A percentile compares a stretch with the other conserved stretches of the same genome.
These are phyloP conservation scores for Fraxinus floribunda DNA, from an alignment of 305 asterid species.

Conservation along the genomic window DNA sequence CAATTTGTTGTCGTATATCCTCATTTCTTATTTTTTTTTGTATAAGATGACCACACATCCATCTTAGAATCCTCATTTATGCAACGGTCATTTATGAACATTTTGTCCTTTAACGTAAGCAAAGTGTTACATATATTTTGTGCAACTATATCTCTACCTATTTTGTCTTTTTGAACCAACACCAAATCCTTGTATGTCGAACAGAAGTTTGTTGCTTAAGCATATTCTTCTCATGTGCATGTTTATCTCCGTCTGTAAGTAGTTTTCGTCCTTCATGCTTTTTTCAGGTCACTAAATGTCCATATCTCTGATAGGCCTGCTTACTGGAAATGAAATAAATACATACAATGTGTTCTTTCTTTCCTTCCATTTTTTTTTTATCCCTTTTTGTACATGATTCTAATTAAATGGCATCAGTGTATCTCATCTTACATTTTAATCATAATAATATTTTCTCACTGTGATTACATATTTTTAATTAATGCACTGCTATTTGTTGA, in stretches of 20 bases:
- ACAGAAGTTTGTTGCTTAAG: not conserved
- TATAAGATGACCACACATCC: not conserved
- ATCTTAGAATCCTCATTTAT: not conserved
- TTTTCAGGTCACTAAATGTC: not conserved
- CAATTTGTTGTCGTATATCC: not conserved
- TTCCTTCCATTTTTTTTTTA: not conserved
- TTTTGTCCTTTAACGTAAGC: not conserved
- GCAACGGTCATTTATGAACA: not conserved
- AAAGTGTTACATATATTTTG: not conserved
- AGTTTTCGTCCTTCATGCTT: not conserved
- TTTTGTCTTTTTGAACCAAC: not conserved
- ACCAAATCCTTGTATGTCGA: not conserved
- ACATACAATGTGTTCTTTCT: not conserved
- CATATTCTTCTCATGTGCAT: not conserved
- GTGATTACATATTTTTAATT: not conserved
- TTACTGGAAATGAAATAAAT: not conserved
- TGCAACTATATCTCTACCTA: not conserved
- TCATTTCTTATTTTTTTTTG: not conserved
- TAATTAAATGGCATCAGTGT: not conserved
- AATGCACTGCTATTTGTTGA: not conserved
- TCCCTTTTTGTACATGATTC: not conserved
- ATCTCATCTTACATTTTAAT: not conserved
- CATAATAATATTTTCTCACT: not conserved
- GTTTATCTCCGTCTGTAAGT: not conserved
- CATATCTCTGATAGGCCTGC: not conserved